Evolutionary conservation across 192 early-diverging fungal genomes (phyloP), one percentile per base, ranked within the genome.

Genomic region (Physocladia obscura): DNA sequence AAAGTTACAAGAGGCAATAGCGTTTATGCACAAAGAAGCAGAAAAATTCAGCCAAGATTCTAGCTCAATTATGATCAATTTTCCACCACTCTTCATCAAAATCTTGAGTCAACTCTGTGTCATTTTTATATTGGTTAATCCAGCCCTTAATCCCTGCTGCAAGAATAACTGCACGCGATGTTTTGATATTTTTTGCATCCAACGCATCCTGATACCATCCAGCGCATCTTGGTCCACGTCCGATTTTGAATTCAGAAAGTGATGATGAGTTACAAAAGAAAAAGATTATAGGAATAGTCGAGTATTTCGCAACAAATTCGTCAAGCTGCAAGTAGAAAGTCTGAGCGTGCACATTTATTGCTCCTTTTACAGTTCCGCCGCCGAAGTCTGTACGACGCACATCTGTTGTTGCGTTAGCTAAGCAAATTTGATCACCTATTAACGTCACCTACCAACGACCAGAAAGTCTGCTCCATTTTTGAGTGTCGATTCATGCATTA

Each of bases 181-280:
- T 61, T 49, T 29, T 58, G 47, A 71, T 71, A 2, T 57, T 39
- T 2, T 34, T 15, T 19, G 21, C 56, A 27, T 71, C 58, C 3
- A 71, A 30, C 17, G 40, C 57, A 37, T 71, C 69, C 30, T 71
- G 69, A n/a, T 71, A 68, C 69, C 69, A 71, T 26, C n/a, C 26
- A 1, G 69, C 69, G 30, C 59, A 52, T 17, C 58, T 1, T 11
- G 69, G 69, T 8, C 69, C 69, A 22, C 69, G 26, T 31, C 65
- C 65, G 31, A 50, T 64, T 44, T 62, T 62, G 6, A 22, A 29
- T 3, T 13, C 22, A 8, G 60, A 27, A n/a, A 31, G 32, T 8
- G 21, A 29, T 13, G 22, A 30, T 6, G 26, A 32, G 38, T 63
- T 63, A 57, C 69, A 71, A 38, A 62, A 71, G 40, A 71, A 71